phyloP scores from a whole-genome alignment of 1,139 yeast species.

The Lodderomyces theae region DNA sequence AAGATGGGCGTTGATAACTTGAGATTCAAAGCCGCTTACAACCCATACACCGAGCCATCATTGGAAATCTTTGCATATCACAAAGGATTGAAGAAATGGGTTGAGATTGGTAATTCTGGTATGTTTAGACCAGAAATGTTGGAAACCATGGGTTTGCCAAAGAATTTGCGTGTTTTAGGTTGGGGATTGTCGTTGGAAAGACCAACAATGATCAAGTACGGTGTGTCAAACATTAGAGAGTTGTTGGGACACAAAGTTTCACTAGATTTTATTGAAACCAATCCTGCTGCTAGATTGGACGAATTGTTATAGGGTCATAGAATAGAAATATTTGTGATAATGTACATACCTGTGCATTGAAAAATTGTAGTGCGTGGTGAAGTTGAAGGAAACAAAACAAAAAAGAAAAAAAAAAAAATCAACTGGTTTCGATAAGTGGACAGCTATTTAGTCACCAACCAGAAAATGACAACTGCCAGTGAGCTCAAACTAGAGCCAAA shows the following conservation, averaged over 20 bases:
- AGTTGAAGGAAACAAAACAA: not conserved
- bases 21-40: constrained; percentile 97
- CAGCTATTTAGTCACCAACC: not conserved
- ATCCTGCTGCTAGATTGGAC: constrained; percentile 97
- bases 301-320: constrained; percentile 30
- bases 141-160: constrained; percentile 96
- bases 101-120: constrained; percentile 98
- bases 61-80: constrained; percentile 98
- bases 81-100: constrained; percentile 93
- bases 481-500: not conserved
- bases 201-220: constrained; percentile 99
- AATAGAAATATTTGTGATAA: not conserved
- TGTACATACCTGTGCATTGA: no score
- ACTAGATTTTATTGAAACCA: constrained; percentile 88
- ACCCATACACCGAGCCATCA: constrained; percentile 98
- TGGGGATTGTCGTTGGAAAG: constrained; percentile 98
- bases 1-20: constrained; percentile 96
- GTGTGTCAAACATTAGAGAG: constrained; percentile 92
- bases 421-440: no score
- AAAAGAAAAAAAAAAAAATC: not conserved
- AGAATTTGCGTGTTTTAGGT: constrained; percentile 90
- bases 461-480: not conserved
- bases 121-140: constrained; percentile 99
- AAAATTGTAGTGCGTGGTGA: no score
- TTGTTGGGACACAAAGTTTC: constrained; percentile 92